Conservation (phyloP, 2,329 filamentous ascomycete species). For the Colletotrichum tofieldiae region DNA sequence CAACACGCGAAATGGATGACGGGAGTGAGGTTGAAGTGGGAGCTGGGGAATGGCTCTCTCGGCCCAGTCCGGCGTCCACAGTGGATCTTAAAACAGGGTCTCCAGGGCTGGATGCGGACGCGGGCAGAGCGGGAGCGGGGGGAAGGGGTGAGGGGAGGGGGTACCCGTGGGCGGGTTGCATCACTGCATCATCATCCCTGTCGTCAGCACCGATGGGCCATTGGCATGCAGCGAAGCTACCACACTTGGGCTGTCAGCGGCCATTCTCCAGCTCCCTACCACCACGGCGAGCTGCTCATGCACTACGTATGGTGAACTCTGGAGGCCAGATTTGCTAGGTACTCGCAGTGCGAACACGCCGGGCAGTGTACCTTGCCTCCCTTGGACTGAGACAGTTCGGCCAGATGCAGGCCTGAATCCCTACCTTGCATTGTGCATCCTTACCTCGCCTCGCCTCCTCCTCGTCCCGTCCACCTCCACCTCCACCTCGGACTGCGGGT, state of each 20-base stretch:
- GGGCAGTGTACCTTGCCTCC: background rate
- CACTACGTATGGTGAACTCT: background rate
- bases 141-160: background rate
- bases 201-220: slow-evolving; percentile 13
- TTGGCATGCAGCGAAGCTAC: slow-evolving; percentile 1
- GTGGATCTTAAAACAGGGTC: slow-evolving; percentile 31
- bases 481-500: background rate
- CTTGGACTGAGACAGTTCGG: slow-evolving; percentile 1
- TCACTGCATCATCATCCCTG: slow-evolving; percentile 28
- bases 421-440: background rate
- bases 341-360: background rate
- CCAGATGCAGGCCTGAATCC: slow-evolving; percentile 9
- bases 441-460: slow-evolving; percentile 1
- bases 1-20: background rate
- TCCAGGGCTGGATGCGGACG: slow-evolving; percentile 11
- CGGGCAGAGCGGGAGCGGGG: slow-evolving; percentile 27
- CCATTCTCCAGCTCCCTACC: background rate
- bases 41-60: slow-evolving; percentile 1
- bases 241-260: background rate
- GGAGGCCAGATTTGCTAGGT: background rate
- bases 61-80: slow-evolving; percentile 29
- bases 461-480: background rate
- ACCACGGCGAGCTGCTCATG: background rate
- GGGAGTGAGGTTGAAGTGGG: slow-evolving; percentile 14
- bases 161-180: slow-evolving; percentile 12